Percentiles rank a stretch among this genome's conserved stretches.
These are phyloP conservation scores for Phytomonas sp. DNA, from an alignment of 208 protist genomes.

Conservation along the genomic window DNA sequence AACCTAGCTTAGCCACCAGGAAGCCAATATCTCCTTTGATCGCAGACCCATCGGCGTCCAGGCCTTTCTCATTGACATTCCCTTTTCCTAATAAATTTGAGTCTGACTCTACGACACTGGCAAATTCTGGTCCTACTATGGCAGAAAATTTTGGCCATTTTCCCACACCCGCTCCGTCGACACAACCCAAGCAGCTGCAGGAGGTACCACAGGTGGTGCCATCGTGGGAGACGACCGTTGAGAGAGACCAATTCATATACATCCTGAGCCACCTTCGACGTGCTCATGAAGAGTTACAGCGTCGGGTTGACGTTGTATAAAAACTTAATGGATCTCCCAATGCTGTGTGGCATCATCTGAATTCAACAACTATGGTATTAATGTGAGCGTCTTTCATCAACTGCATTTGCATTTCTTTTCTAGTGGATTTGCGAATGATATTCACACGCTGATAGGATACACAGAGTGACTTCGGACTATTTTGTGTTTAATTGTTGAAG, in stretches of 20 bases:
- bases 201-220: slow-evolving; percentile 2
- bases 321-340: not conserved
- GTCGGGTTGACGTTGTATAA: not conserved
- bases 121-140: not conserved
- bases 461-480: not conserved
- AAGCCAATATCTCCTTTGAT: not conserved
- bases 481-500: not conserved
- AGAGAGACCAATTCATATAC: not conserved
- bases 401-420: not conserved
- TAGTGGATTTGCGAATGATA: not conserved
- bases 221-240: slow-evolving; percentile 4
- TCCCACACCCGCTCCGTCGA: not conserved
- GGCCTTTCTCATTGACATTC: not conserved
- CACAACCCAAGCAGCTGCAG: slow-evolving; percentile 6
- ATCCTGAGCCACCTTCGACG: not conserved
- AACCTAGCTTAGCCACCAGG: not conserved
- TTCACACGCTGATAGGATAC: not conserved
- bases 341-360: not conserved
- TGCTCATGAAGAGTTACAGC: not conserved
- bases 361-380: not conserved
- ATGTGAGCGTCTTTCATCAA: not conserved
- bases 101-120: not conserved
- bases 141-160: slow-evolving; percentile 2
- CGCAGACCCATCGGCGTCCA: not conserved
- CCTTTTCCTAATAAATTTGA: not conserved